phyloP scores from a whole-genome alignment of 2,329 filamentous ascomycete genomes.

The Drechslerella dactyloides region DNA sequence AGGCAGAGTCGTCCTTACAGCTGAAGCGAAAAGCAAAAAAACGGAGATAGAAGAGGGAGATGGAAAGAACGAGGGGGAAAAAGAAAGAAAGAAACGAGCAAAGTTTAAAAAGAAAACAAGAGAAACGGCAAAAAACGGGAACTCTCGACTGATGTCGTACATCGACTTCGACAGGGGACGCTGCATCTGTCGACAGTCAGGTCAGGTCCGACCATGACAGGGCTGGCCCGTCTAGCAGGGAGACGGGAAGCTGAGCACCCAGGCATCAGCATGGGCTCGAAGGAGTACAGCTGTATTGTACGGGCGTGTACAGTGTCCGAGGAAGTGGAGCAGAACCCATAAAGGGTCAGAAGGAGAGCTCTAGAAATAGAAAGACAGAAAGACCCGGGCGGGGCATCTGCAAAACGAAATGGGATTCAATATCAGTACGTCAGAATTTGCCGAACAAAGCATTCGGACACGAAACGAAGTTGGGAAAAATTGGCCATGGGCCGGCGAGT shows the following conservation, averaged over 20 bases:
- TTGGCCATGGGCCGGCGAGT: not conserved
- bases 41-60: too few species aligned
- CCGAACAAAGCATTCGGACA: not conserved
- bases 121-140: conserved; percentile 8
- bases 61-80: not conserved
- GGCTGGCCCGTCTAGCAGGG: conserved; percentile 7
- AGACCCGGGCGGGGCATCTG: not conserved
- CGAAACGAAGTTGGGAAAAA: not conserved
- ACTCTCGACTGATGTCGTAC: not conserved
- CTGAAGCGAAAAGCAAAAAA: conserved; percentile 1
- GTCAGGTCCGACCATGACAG: conserved; percentile 21
- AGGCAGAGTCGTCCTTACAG: not conserved
- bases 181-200: conserved; percentile 27
- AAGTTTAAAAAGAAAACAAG: conserved; percentile 4
- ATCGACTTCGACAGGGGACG: conserved; percentile 1
- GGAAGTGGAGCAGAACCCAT: conserved; percentile 7
- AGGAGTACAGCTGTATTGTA: conserved; percentile 14
- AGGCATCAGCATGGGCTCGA: conserved; percentile 21
- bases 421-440: not conserved
- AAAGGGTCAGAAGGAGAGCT: conserved; percentile 12
- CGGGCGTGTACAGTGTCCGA: conserved; percentile 5
- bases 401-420: conserved; percentile 9
- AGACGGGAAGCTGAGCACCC: conserved; percentile 20
- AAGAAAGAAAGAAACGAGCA: conserved; percentile 11
- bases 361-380: not conserved